Evolutionary conservation across 1,139 yeast species (phyloP).

Genomic region (Taphrina betulina): DNA sequence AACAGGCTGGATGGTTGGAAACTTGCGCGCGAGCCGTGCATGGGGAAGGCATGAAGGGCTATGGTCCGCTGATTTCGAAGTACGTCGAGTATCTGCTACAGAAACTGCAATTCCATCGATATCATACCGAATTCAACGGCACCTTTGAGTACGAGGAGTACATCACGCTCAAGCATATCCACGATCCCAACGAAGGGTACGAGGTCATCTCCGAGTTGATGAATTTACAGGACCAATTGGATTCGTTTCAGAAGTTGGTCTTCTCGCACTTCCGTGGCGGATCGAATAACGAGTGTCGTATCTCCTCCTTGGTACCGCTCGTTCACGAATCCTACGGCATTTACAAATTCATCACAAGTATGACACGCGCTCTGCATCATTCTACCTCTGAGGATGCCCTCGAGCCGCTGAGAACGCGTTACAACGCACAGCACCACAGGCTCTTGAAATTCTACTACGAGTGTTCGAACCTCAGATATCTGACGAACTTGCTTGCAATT

Average conservation of each 20-base stretch:
- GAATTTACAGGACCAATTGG: conserved; percentile 81
- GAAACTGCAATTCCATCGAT: conserved; percentile 78
- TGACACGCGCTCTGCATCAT: conserved; percentile 80
- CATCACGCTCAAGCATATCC: conserved; percentile 78
- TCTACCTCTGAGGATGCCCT: conserved; percentile 74
- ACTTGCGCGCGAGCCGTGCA: conserved; percentile 50
- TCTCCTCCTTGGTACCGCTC: conserved; percentile 84
- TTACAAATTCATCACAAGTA: conserved; percentile 80
- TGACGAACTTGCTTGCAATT: conserved; percentile 78
- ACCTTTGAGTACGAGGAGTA: conserved; percentile 96
- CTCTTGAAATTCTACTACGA: conserved; percentile 85
- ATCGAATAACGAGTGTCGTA: conserved; percentile 72
- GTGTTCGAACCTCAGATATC: conserved; percentile 78
- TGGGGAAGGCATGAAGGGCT: conserved; percentile 47
- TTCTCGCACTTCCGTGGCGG: conserved; percentile 71
- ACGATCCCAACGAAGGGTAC: conserved; percentile 90
- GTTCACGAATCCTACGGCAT: conserved; percentile 94
- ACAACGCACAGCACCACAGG: conserved; percentile 73
- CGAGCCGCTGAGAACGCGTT: conserved; percentile 70
- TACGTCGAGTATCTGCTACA: conserved; percentile 68
- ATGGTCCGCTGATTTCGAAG: conserved; percentile 73
- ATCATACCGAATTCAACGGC: conserved; percentile 88
- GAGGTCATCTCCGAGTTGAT: conserved; percentile 83
- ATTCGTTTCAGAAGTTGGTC: conserved; percentile 72
- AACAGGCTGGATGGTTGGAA: conserved; percentile 65